Base-by-base conservation (phyloP, 345 rosid species). In the Hypericum perforatum region DNA sequence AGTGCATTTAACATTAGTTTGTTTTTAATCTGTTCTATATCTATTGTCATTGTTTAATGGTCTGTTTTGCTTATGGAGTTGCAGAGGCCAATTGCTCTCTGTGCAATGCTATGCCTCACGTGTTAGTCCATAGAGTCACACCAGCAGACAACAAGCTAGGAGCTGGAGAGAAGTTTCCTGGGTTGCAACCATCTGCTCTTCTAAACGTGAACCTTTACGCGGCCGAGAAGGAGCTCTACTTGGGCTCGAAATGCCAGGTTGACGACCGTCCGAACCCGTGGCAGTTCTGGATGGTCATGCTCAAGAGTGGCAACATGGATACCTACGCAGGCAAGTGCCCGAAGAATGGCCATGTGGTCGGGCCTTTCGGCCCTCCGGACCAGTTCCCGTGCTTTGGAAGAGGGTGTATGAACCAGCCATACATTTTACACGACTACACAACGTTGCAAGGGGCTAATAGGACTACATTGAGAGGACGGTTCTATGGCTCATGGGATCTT, bases 231-330 rank as follows among this genome's bases (percentile, higher is more conserved):
- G 95, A 89, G 59, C 57, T 75, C 6, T 86, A 81, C 39, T 56
- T 89, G 43, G 97, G 95, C 12, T 72, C 84, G 12, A 61, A 78
- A 42, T 86, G 95, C 16, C 58, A 81, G 70, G 85, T 89, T 57
- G 39, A 70, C 39, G 87, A 81, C 67, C 16, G 56, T 10, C 80
- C 80, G 62, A 72, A 66, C 11, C 95, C 94, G 39, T 82, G 94
- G 94, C 86, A 86, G 36, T 88, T 82, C 62, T 85, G 96, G 95
- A 85, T 79, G 89, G 61, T 83, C 56, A 89, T 89, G 97, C 76
- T 89, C 52, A 89, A 89, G 58, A 89, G 82, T 65, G 97, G 97
- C 7, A 89, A 89, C 70, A 81, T 70, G 56, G 95, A 86, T 63
- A 74, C 87, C 14, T 70, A 37, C 7, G 73, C 82, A 40, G 73